Base-by-base conservation (phyloP, 2,329 filamentous ascomycete genomes). In the Penicillium thymicola region DNA sequence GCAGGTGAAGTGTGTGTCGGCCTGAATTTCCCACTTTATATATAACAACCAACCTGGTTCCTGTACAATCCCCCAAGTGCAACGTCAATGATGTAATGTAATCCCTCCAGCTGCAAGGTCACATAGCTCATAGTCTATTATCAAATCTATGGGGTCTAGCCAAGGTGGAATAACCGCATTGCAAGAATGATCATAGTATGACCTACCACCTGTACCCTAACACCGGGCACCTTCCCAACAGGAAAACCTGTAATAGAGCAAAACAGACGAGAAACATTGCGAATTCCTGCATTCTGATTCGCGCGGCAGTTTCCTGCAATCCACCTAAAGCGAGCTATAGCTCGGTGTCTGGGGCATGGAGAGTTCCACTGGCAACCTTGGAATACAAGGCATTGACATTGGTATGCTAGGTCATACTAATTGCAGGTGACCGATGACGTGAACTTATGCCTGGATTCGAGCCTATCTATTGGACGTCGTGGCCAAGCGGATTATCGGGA, bases 51-150 rank as follows among this genome's bases (percentile, higher is more conserved):
- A 49, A 28, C 5, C 13, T 37, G 23, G 11, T 25, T 18, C 47
- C n/a, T 5, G 23, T 37, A 30, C 8, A 28, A 52, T 7, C 16
- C 21, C 27, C 28, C 16, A 18, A 6, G 18, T 27, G 32, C 37
- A 30, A 55, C 30, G 13, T 58, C 45, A 55, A 60, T 60, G 58
- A 62, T 62, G 58, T 62, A 60, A 62, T 62, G 58, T 62, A 60
- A 60, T 51, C 5, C 13, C 23, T 9, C 49, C n/a, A 51, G 8
- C 25, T 40, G 16, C 25, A 9, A 30, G 27, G n/a, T 44, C 16
- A 6, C 45, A 23, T 34, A 21, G 8, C 14, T 2, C 1, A n/a
- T 11, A 43, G 6, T 41, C 14, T 13, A 41, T 55, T 60, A 54
- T 7, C 45, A 38, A 40, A 36, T 7, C 25, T 27, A 36, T 25